Evolutionary conservation across 129 eudicot species (phyloP).

Genomic region (Chrysanthemum lavandulifolium): DNA sequence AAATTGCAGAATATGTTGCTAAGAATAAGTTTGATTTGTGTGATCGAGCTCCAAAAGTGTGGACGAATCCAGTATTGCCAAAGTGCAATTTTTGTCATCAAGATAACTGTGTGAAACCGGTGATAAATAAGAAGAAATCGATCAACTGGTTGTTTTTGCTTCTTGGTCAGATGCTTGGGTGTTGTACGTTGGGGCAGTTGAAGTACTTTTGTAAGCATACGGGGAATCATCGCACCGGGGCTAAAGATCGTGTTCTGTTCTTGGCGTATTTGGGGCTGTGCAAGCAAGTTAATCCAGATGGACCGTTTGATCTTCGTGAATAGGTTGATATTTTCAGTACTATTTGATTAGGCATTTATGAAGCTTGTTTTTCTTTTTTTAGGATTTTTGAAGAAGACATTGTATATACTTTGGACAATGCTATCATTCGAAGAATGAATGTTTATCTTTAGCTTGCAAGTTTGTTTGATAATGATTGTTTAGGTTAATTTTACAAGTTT

Average conservation of each 20-base stretch:
- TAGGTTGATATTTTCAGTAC: too few species aligned
- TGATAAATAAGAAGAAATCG: constrained; percentile 41
- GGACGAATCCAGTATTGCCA: constrained; percentile 45
- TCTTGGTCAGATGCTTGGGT: constrained; percentile 64
- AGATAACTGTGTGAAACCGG: constrained; percentile 51
- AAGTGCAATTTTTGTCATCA: constrained; percentile 48
- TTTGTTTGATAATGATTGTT: too few species aligned
- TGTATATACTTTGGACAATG: too few species aligned
- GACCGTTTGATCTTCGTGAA: constrained; percentile 19
- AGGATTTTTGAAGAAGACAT: too few species aligned
- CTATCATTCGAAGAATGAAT: too few species aligned
- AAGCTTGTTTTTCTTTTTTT: too few species aligned
- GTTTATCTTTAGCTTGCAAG: too few species aligned
- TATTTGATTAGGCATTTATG: too few species aligned
- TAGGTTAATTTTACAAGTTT: too few species aligned
- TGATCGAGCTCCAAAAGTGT: constrained; percentile 52
- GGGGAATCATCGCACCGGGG: constrained; percentile 72
- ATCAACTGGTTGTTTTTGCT: constrained; percentile 86
- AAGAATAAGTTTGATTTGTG: constrained; percentile 20
- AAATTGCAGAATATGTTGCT: constrained; percentile 19
- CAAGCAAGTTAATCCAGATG: constrained; percentile 52
- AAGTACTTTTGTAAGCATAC: constrained; percentile 84
- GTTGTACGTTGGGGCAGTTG: constrained; percentile 69
- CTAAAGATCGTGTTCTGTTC: constrained; percentile 66
- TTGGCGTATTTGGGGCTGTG: constrained; percentile 60